Base-by-base conservation (phyloP, 2,329 filamentous ascomycete genomes). In the Fusarium lateritium region DNA sequence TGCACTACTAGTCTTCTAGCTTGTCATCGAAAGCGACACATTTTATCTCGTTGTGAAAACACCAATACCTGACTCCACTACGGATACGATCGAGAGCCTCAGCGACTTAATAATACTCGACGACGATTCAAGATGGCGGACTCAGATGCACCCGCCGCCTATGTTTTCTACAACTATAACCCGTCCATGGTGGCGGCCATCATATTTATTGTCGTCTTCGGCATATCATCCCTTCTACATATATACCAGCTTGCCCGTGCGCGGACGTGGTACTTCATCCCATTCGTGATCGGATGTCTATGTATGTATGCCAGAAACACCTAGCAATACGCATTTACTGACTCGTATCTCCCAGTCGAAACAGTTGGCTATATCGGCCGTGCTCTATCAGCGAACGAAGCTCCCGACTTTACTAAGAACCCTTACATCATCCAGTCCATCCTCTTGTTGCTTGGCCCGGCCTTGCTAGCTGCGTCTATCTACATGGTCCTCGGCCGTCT, bases 211-310 rank as follows among this genome's bases (percentile, higher is more conserved):
- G 73, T 77, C 6, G 53, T 85, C 19, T 83, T 86, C 67, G 73
- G 74, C 2, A 9, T 70, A 21, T 77, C 83, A 7, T 79, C 81
- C 1, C 39, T 76, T 0, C 54, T 81, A 1, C 84, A 86, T 68
- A 56, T 73, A 6, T 81, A 74, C 22, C 82, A 83, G 52, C 68
- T 85, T 34, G 24, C 80, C 24, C 74, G 75, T 21, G 75, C 78
- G 4, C 77, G 81, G 53, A 83, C 83, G 10, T 87, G 84, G 83
- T 88, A 85, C 72, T 83, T 86, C 68, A 83, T 84, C 4, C 83
- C 86, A 0, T 83, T 88, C 40, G 69, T 84, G 5, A 76, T 88
- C 24, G 86, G 86, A n/a, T 84, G 84, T 44, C 61, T 83, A n/a
- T 85, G 84, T 86, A 80, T 69, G 79, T 69, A 14, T 11, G 4